phyloP scores from a whole-genome alignment of 805 yeast species.

The Kregervanrija fluxuum region DNA sequence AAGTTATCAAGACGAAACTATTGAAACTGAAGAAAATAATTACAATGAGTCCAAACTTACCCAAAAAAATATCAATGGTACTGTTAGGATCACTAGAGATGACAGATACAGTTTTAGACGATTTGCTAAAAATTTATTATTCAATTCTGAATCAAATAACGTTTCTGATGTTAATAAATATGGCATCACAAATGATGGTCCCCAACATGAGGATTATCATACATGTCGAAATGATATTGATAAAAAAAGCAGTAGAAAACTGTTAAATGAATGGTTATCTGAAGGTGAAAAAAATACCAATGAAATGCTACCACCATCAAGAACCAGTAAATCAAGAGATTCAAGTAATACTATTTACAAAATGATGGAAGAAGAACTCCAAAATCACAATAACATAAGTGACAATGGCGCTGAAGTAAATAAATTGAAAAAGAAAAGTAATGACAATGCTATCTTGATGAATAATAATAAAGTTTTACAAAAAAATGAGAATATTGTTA shows the following conservation, averaged over 20 bases:
- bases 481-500: slow-evolving; percentile 11
- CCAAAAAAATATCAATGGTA: not conserved
- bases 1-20: too few species aligned
- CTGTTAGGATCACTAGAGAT: not conserved
- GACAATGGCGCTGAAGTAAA: not conserved
- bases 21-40: too few species aligned
- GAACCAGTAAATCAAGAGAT: too few species aligned
- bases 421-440: slow-evolving; percentile 5
- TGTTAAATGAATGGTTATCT: slow-evolving; percentile 12
- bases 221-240: too few species aligned
- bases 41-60: not conserved
- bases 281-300: not conserved
- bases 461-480: slow-evolving; percentile 7
- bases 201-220: not conserved
- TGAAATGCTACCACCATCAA: too few species aligned
- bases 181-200: not conserved
- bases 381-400: not conserved
- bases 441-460: slow-evolving; percentile 2
- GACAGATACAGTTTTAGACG: slow-evolving; percentile 4
- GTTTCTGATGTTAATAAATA: not conserved
- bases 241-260: slow-evolving; percentile 9
- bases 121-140: slow-evolving; percentile 2
- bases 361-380: too few species aligned
- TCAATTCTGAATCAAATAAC: not conserved
- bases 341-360: too few species aligned